These are phyloP conservation scores for Trametes cubensis DNA, from an alignment of 768 basidiomycete species.

Conservation along the genomic window DNA sequence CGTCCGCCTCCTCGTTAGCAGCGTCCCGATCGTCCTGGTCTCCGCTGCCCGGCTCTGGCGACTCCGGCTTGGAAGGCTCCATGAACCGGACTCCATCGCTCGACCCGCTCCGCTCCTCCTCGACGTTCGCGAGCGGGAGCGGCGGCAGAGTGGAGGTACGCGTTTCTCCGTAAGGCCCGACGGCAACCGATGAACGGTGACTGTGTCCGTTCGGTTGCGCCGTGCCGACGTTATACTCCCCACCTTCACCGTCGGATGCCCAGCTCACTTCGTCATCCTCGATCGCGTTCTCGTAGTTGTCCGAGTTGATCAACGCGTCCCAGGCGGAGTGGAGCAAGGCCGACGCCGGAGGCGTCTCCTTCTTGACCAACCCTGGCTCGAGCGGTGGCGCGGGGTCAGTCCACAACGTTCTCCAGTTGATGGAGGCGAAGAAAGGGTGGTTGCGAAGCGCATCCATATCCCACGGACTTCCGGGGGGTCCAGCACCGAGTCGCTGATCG, in stretches of 20 bases:
- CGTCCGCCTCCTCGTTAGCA: slow-evolving; percentile 21
- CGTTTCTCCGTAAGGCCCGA: slow-evolving; percentile 49
- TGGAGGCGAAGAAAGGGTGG: slow-evolving; percentile 62
- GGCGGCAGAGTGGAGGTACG: slow-evolving; percentile 36
- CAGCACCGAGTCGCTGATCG: slow-evolving; percentile 59
- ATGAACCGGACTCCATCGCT: slow-evolving; percentile 30
- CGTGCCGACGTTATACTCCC: slow-evolving; percentile 5
- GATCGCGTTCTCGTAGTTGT: slow-evolving; percentile 44
- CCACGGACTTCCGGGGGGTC: slow-evolving; percentile 40
- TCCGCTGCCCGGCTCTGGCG: slow-evolving; percentile 11
- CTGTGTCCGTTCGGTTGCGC: slow-evolving; percentile 14
- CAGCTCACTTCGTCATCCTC: slow-evolving; percentile 45
- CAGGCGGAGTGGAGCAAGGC: slow-evolving; percentile 37
- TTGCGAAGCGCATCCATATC: slow-evolving; percentile 52
- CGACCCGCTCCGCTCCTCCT: slow-evolving; percentile 14
- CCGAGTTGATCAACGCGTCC: slow-evolving; percentile 56
- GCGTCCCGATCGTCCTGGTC: slow-evolving; percentile 28
- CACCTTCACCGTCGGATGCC: slow-evolving; percentile 50
- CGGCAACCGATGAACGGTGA: slow-evolving; percentile 32
- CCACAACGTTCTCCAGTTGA: slow-evolving; percentile 71
- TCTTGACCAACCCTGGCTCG: slow-evolving; percentile 60
- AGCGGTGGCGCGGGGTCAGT: slow-evolving; percentile 58
- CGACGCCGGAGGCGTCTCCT: slow-evolving; percentile 34
- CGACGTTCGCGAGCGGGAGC: slow-evolving; percentile 12
- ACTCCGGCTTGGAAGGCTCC: slow-evolving; percentile 23